Percentiles rank a stretch among this genome's conserved stretches.
Evolutionary conservation across 2,329 filamentous ascomycete genomes (phyloP).

Genomic region (Neonectria hederae): DNA sequence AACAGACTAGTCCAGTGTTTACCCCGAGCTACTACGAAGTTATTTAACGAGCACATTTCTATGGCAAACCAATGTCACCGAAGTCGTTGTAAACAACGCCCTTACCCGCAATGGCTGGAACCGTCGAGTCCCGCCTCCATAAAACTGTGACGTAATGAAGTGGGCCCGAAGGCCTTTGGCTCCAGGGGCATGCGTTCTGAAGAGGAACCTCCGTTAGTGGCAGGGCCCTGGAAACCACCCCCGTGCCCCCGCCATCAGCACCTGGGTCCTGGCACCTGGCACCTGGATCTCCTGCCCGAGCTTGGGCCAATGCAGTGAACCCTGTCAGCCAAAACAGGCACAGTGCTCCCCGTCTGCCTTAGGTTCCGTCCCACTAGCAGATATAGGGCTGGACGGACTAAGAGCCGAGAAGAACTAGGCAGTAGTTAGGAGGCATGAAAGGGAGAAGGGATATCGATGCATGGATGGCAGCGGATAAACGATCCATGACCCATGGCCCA

Average conservation of each 20-base stretch:
- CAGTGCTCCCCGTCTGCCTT: not conserved
- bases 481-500: not conserved
- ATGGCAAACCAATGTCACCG: too few species aligned
- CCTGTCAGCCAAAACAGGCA: slow-evolving; percentile 1
- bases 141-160: not conserved
- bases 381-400: not conserved
- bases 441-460: not conserved
- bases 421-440: not conserved
- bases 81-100: not conserved
- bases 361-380: not conserved
- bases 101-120: not conserved
- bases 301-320: not conserved
- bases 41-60: too few species aligned
- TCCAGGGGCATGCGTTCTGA: not conserved
- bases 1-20: not conserved
- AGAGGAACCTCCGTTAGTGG: not conserved
- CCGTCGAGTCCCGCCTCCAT: not conserved
- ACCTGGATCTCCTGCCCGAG: not conserved
- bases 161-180: not conserved
- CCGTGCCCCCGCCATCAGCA: not conserved
- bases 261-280: not conserved
- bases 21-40: not conserved
- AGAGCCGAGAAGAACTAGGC: not conserved
- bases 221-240: not conserved
- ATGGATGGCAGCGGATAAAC: not conserved